These are phyloP conservation scores for Thraustotheca clavata DNA, from an alignment of 352 stramenopile species.

Conservation along the genomic window DNA sequence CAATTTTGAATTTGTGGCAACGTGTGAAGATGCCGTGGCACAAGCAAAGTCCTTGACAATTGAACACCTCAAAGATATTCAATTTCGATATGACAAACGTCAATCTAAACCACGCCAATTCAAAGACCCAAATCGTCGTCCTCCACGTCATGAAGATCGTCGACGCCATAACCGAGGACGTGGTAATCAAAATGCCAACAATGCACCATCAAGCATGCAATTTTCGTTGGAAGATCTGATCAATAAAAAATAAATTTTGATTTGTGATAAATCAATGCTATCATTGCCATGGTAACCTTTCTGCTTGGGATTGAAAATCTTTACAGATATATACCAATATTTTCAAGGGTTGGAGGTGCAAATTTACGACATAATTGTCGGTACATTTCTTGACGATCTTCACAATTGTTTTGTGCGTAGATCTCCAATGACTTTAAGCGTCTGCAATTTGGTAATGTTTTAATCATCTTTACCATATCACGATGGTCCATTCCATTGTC, in stretches of 20 bases:
- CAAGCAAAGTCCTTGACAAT: not conserved
- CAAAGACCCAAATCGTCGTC: not conserved
- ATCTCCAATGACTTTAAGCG: too few relatives aligned
- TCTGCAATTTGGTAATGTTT: too few relatives aligned
- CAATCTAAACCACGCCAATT: not conserved
- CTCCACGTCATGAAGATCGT: not conserved
- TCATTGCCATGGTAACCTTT: too few relatives aligned
- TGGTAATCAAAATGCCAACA: not conserved
- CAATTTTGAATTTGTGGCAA: slow-evolving; percentile 4
- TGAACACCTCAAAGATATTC: slow-evolving; percentile 9
- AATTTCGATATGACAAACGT: slow-evolving; percentile 3
- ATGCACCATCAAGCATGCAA: not conserved
- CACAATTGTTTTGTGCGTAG: too few relatives aligned
- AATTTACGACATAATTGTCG: too few relatives aligned
- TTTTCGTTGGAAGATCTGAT: not conserved
- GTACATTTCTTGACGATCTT: too few relatives aligned
- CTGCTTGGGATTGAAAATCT: too few relatives aligned
- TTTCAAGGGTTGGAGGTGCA: too few relatives aligned
- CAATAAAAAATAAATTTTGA: slow-evolving; percentile 12
- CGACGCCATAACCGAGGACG: not conserved
- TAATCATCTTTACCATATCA: too few relatives aligned
- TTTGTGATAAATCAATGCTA: too few relatives aligned
- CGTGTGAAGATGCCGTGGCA: slow-evolving; percentile 3
- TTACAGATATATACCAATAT: too few relatives aligned
- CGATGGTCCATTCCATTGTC: too few relatives aligned